These are phyloP conservation scores for Penicillium sp. DNA, from an alignment of 2,329 filamentous ascomycete genomes.

Conservation along the genomic window DNA sequence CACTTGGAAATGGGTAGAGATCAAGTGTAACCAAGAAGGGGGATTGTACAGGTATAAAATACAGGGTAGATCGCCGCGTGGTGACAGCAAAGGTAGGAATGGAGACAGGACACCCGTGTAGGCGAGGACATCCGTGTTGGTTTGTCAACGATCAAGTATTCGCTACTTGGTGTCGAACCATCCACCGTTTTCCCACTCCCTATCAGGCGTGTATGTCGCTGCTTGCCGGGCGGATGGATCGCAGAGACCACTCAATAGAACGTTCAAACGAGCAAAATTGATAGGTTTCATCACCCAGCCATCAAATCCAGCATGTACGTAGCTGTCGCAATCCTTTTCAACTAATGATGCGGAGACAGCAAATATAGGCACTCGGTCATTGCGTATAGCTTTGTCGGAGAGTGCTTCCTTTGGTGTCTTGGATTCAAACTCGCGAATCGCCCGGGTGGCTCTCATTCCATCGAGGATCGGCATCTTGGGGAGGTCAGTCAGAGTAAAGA, in stretches of 20 bases:
- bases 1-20: too few species aligned
- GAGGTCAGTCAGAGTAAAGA: conserved; percentile 1
- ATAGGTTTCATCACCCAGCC: conserved; percentile 88
- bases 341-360: conserved; percentile 77
- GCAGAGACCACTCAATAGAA: conserved; percentile 55
- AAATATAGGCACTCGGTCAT: conserved; percentile 69
- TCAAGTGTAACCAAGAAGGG: too few species aligned
- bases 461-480: conserved; percentile 87
- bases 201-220: conserved; percentile 58
- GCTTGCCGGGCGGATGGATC: conserved; percentile 50
- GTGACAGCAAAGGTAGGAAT: not conserved
- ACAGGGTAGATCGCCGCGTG: not conserved
- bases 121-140: not conserved
- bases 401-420: conserved; percentile 40
- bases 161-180: conserved; percentile 54
- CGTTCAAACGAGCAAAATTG: conserved; percentile 60
- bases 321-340: conserved; percentile 59
- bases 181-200: conserved; percentile 76
- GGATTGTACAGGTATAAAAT: not conserved
- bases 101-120: not conserved
- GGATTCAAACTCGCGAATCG: conserved; percentile 68
- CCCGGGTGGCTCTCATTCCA: conserved; percentile 71
- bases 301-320: conserved; percentile 72
- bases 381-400: conserved; percentile 51
- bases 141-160: conserved; percentile 1